These are phyloP conservation scores for Babjeviella inositovora DNA, from an alignment of 805 yeast genomes.

Conservation along the genomic window DNA sequence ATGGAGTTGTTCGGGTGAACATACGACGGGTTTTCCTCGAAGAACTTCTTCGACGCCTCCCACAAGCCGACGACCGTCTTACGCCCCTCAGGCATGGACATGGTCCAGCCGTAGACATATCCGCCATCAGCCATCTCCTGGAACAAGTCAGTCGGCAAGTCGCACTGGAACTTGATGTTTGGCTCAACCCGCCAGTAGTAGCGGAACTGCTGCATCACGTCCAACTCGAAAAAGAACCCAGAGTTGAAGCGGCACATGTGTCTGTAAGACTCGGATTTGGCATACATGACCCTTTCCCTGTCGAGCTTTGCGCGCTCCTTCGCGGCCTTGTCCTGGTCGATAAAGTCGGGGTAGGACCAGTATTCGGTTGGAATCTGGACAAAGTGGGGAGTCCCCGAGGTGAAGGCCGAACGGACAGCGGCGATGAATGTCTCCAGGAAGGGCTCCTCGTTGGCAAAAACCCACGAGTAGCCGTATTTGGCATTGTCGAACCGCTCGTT, in stretches of 20 bases:
- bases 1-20: constrained; percentile 29
- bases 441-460: constrained; percentile 27
- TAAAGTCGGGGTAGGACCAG: constrained; percentile 29
- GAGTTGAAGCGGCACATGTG: constrained; percentile 66
- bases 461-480: too few species aligned
- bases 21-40: constrained; percentile 22
- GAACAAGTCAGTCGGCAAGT: constrained; percentile 40
- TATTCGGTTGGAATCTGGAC: constrained; percentile 22
- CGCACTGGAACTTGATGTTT: constrained; percentile 36
- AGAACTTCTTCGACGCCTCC: constrained; percentile 27
- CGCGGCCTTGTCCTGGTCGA: constrained; percentile 17
- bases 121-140: constrained; percentile 19
- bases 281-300: constrained; percentile 17
- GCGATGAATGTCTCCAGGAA: constrained; percentile 20
- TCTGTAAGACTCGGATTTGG: constrained; percentile 31
- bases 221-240: constrained; percentile 38
- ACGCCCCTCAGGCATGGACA: constrained; percentile 33
- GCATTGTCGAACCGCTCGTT: constrained; percentile 56
- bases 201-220: constrained; percentile 24
- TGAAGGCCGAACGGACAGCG: constrained; percentile 11
- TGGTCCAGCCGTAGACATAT: constrained; percentile 31
- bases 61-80: constrained; percentile 36
- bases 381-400: constrained; percentile 22
- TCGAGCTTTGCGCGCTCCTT: constrained; percentile 9
- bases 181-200: constrained; percentile 54